These are phyloP conservation scores for Murraya koenigii DNA, from an alignment of 345 rosid genomes.

Conservation along the genomic window DNA sequence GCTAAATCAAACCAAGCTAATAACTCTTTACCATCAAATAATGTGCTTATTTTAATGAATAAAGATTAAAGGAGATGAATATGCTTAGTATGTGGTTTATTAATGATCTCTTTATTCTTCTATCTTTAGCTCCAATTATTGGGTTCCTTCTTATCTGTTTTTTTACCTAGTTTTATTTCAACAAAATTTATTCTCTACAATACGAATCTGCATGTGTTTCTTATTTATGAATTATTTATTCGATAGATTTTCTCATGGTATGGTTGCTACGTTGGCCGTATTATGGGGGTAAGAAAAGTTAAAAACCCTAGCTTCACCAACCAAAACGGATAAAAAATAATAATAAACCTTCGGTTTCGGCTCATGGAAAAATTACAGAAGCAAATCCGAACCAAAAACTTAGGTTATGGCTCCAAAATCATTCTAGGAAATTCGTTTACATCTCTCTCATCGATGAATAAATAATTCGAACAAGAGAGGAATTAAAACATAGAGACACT, in stretches of 20 bases:
- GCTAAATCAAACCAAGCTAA: background rate
- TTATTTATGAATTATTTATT: too few relatives aligned
- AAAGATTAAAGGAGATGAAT: background rate
- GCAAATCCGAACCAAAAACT: conserved; percentile 4
- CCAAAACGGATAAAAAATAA: too few relatives aligned
- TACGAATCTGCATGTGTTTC: background rate
- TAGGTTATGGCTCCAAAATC: conserved; percentile 1
- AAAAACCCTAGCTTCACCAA: background rate
- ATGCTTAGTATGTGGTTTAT: background rate
- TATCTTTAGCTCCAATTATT: background rate
- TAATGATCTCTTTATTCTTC: background rate
- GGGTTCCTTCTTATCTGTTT: background rate
- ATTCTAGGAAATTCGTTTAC: background rate
- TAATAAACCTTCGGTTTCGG: background rate
- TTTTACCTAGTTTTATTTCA: background rate
- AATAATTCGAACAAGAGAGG: background rate
- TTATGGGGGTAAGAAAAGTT: too few relatives aligned
- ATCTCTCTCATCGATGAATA: conserved; percentile 20
- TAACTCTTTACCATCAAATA: background rate
- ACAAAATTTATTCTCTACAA: background rate
- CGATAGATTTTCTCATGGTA: background rate
- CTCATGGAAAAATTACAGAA: background rate
- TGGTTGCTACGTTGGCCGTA: background rate
- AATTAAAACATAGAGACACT: background rate
- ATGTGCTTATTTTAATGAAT: too few relatives aligned